Conservation (phyloP, 1,139 yeast genomes). For the Geotrichum aggregatum region DNA sequence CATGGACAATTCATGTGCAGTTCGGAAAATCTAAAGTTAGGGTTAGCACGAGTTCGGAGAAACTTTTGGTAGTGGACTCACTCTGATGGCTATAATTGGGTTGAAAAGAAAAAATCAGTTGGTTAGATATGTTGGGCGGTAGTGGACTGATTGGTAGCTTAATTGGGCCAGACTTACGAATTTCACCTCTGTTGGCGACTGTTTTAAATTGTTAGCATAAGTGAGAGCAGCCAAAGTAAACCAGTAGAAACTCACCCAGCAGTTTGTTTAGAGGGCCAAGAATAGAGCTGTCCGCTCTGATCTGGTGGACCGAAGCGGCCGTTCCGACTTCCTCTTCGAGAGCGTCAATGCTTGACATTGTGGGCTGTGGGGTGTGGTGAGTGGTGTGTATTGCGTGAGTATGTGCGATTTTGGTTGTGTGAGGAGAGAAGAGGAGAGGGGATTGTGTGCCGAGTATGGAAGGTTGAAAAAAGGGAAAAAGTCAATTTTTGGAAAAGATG, state of each 20-base stretch:
- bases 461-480: background rate
- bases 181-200: slow-evolving; percentile 96
- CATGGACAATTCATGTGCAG: slow-evolving; percentile 97
- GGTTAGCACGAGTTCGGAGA: background rate
- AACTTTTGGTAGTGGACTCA: no score
- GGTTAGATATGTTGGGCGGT: background rate
- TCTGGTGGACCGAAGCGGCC: slow-evolving; percentile 26
- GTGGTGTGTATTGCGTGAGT: background rate
- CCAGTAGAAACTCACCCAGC: slow-evolving; percentile 33
- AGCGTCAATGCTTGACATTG: slow-evolving; percentile 7
- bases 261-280: slow-evolving; percentile 43
- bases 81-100: background rate
- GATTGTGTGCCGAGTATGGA: background rate
- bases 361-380: background rate
- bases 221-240: no score
- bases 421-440: background rate
- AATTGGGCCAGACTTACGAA: slow-evolving; percentile 42
- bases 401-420: background rate
- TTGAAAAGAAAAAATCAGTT: background rate
- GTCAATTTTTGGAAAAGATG: no score
- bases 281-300: slow-evolving; percentile 40
- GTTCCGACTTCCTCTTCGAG: slow-evolving; percentile 21
- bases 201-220: slow-evolving; percentile 31
- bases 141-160: background rate
- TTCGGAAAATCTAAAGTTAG: slow-evolving; percentile 63